These are phyloP conservation scores for Monilinia vaccinii-corymbosi DNA, from an alignment of 2,329 filamentous ascomycete species.

Conservation along the genomic window DNA sequence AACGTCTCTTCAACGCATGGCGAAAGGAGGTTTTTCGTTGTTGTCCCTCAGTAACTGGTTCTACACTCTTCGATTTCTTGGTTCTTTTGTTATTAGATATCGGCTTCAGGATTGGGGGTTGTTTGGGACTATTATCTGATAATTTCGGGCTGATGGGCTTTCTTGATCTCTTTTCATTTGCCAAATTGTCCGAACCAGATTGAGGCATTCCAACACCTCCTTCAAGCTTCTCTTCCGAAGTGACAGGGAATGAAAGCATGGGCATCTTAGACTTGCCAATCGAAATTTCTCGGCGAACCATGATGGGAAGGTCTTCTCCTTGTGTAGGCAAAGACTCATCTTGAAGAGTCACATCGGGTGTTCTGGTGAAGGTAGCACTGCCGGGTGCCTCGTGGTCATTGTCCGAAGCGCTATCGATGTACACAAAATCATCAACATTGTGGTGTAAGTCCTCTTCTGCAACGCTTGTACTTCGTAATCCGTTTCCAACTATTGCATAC, in stretches of 20 bases:
- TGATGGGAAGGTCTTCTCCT: background rate
- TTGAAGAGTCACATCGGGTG: background rate
- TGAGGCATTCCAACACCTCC: background rate
- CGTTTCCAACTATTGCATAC: conserved; percentile 49
- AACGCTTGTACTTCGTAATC: conserved; percentile 35
- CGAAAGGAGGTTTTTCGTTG: conserved; percentile 41
- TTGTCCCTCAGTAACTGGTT: conserved; percentile 22
- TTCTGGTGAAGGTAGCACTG: background rate
- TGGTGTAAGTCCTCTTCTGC: conserved; percentile 20
- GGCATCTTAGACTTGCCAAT: conserved; percentile 3
- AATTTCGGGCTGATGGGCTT: conserved; percentile 24
- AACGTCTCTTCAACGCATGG: conserved; percentile 43
- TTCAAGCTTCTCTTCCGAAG: conserved; percentile 8
- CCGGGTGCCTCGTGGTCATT: background rate
- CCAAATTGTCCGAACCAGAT: conserved; percentile 14
- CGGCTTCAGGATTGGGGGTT: conserved; percentile 11
- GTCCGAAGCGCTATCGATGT: conserved; percentile 11
- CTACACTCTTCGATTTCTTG: conserved; percentile 29
- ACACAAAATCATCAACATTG: conserved; percentile 20
- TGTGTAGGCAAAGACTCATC: background rate
- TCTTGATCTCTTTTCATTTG: conserved; percentile 28
- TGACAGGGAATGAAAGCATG: background rate
- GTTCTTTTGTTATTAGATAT: conserved; percentile 24
- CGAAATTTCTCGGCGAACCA: background rate
- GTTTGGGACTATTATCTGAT: conserved; percentile 19